A percentile compares a stretch with the other conserved stretches of the same genome.
phyloP scores from a whole-genome alignment of 2,329 filamentous ascomycete genomes.

The Raffaelea albimanens region DNA sequence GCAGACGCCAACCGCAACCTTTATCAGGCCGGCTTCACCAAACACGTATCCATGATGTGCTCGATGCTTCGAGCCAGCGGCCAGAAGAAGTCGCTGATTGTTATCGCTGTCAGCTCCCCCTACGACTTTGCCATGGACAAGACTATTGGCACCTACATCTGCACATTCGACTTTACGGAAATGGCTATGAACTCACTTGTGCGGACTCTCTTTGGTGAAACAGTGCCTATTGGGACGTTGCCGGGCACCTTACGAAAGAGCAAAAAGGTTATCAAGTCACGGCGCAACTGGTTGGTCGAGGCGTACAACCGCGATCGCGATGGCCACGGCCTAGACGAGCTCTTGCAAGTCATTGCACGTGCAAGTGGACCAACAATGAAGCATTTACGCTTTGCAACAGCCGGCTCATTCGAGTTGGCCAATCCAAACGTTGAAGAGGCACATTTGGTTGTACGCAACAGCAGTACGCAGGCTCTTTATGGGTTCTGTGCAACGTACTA shows the following conservation, averaged over 20 bases:
- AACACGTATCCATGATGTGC: conserved; percentile 93
- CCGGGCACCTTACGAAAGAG: conserved; percentile 75
- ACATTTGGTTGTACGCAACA: conserved; percentile 90
- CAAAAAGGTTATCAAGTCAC: conserved; percentile 78
- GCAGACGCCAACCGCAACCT: conserved; percentile 90
- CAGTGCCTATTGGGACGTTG: conserved; percentile 47
- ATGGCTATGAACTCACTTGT: conserved; percentile 79
- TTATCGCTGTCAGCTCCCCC: conserved; percentile 87
- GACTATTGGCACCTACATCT: conserved; percentile 83
- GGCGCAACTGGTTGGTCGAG: conserved; percentile 92
- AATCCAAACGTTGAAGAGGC: conserved; percentile 60
- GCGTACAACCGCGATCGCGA: conserved; percentile 76
- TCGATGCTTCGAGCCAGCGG: conserved; percentile 67
- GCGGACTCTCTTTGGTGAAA: conserved; percentile 73
- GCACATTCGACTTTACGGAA: conserved; percentile 94
- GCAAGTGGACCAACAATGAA: conserved; percentile 56
- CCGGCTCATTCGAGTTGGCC: conserved; percentile 66
- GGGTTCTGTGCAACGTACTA: conserved; percentile 89
- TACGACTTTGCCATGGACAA: conserved; percentile 96
- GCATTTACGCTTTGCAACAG: conserved; percentile 60
- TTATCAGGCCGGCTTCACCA: conserved; percentile 90
- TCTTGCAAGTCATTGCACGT: conserved; percentile 62
- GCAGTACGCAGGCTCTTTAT: conserved; percentile 81
- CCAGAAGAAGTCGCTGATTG: conserved; percentile 81
- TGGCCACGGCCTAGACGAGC: conserved; percentile 59